These are phyloP conservation scores for Yamadazyma membranifaciens DNA, from an alignment of 1,139 yeast species.

Conservation along the genomic window DNA sequence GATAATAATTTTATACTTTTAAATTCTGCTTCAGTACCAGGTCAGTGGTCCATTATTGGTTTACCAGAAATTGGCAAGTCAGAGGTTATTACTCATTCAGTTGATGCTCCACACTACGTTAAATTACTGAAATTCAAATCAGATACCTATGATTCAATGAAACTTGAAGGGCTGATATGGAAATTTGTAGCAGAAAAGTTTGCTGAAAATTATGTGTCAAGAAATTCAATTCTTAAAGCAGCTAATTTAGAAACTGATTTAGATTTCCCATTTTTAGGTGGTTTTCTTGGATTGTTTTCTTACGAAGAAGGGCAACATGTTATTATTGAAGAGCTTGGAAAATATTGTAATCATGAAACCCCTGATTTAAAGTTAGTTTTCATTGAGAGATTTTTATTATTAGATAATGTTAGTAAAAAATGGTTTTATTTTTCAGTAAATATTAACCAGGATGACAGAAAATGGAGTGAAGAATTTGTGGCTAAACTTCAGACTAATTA, in stretches of 20 bases:
- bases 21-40: constrained; percentile 78
- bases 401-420: constrained; percentile 47
- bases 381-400: constrained; percentile 62
- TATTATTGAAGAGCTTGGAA: constrained; percentile 28
- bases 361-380: constrained; percentile 80
- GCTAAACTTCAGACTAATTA: constrained; percentile 12
- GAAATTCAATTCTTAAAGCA: constrained; percentile 18
- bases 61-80: constrained; percentile 55
- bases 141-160: constrained; percentile 7
- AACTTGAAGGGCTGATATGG: constrained; percentile 21
- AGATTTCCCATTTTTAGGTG: constrained; percentile 80
- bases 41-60: constrained; percentile 86
- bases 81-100: constrained; percentile 65
- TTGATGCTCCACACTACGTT: constrained; percentile 31
- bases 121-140: constrained; percentile 17
- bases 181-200: constrained; percentile 23
- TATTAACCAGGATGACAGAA: constrained; percentile 22
- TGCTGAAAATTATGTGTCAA: constrained; percentile 21
- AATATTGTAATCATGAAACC: constrained; percentile 29
- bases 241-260: constrained; percentile 16
- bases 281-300: constrained; percentile 78
- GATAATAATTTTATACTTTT: constrained; percentile 51
- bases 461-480: constrained; percentile 33
- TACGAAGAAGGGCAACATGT: constrained; percentile 77
- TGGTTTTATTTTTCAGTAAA: constrained; percentile 57